Evolutionary conservation across 2,329 filamentous ascomycete genomes (phyloP).

Genomic region (Sclerotinia subarctica): DNA sequence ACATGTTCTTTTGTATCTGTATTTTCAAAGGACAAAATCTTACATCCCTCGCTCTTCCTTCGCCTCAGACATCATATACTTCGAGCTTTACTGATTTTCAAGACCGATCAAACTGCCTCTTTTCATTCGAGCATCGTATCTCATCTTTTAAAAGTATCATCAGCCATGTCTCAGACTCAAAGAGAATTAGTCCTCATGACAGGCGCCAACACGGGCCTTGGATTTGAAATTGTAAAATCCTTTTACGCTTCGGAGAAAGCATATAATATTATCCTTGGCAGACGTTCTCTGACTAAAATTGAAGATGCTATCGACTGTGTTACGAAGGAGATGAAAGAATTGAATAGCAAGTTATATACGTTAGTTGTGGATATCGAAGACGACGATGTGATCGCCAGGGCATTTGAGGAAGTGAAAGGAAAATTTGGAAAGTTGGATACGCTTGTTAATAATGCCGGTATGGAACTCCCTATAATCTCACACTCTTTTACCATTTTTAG

Average conservation of each 20-base stretch:
- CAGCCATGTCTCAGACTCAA: too few species aligned
- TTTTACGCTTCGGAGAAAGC: slow-evolving; percentile 14
- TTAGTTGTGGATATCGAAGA: slow-evolving; percentile 37
- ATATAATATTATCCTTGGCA: slow-evolving; percentile 44
- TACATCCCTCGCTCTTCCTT: too few species aligned
- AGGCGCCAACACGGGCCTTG: slow-evolving; percentile 44
- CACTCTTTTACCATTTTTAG: too few species aligned
- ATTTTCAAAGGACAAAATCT: too few species aligned
- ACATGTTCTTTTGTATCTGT: too few species aligned
- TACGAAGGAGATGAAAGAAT: slow-evolving; percentile 39
- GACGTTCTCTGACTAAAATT: slow-evolving; percentile 42
- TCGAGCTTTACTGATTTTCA: too few species aligned
- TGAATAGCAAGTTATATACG: slow-evolving; percentile 28
- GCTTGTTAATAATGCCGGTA: slow-evolving; percentile 41
- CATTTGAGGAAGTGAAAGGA: slow-evolving; percentile 34
- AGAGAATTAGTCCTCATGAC: slow-evolving; percentile 39
- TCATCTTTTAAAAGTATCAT: too few species aligned
- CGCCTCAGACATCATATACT: too few species aligned
- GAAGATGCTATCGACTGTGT: slow-evolving; percentile 41
- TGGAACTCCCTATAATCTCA: slow-evolving; percentile 13
- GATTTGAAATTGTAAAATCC: slow-evolving; percentile 39
- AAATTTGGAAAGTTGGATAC: slow-evolving; percentile 38
- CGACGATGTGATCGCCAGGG: slow-evolving; percentile 38
- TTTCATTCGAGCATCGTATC: too few species aligned
- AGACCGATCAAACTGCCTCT: too few species aligned